Base-by-base conservation (phyloP, 2,329 filamentous ascomycete genomes). In the Peltaster fructicola region DNA sequence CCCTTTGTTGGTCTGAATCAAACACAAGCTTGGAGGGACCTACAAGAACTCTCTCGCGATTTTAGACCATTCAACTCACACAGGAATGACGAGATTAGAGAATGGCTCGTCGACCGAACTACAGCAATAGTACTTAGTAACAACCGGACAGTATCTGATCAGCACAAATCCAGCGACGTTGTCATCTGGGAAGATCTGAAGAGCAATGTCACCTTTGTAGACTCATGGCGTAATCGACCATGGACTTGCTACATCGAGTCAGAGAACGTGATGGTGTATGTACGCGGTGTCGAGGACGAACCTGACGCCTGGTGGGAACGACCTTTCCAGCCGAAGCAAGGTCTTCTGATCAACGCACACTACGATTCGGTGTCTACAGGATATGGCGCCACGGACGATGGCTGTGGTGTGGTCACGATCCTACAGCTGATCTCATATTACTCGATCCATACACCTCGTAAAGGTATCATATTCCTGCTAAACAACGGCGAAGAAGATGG, bases 401-500 rank as follows among this genome's bases (percentile, higher is more conserved):
- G 85, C 6, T 72, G 92, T 33, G 82, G 82, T 14, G 80, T 90
- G 12, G 70, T 91, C n/a, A 76, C 76, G 1, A 59, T 85, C 20
- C 61, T 95, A 23, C 82, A 93, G 48, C 57, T 95, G 23, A 63
- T 95, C 32, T 78, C 73, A 33, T 80, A 92, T 51, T 93, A 91
- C 46, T 82, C 80, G 2, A 71, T 63, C 14, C 69, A 78, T 35
- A 70, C 70, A 43, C 84, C 84, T 2, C 73, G 70, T 41, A 69
- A 74, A 37, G 85, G 84, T 2, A 64, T 98, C 20, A 68, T 95
- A 8, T 63, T 81, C 7, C 62, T 95, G 14, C 65, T 95, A 45
- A 98, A 98, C 59, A 93, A 95, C 43, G 85, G 78, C 17, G 88
- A 98, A 45, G 88, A 98, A 47, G 85, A 95, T 42, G 88, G 73